Conservation (phyloP, 306 rosid species). For the Sicyos baderoa region DNA sequence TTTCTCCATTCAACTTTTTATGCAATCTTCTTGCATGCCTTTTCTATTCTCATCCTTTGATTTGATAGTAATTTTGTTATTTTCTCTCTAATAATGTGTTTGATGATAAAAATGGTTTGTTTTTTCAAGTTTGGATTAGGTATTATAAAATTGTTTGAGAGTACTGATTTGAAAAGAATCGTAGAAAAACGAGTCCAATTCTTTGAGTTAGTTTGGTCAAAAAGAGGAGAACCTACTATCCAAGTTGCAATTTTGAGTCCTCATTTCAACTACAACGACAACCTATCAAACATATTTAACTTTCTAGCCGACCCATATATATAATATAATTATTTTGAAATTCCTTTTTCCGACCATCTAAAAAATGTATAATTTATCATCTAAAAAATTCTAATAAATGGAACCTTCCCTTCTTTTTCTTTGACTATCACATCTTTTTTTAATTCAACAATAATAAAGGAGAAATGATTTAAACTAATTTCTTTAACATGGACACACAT, state of each 20-base stretch:
- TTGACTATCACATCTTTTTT: too few relatives aligned
- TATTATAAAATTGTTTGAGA: neutral
- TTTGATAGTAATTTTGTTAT: slow-evolving; percentile 3
- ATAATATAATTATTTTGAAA: too few relatives aligned
- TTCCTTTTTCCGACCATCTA: neutral
- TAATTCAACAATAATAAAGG: too few relatives aligned
- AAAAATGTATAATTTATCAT: too few relatives aligned
- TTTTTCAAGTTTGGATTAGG: neutral
- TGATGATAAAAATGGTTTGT: neutral
- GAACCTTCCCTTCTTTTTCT: too few relatives aligned
- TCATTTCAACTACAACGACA: slow-evolving; percentile 1
- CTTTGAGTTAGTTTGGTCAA: neutral
- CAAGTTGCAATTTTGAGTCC: neutral
- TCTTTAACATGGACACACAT: too few relatives aligned
- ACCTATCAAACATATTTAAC: neutral
- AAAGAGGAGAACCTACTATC: neutral
- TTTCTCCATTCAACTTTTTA: neutral
- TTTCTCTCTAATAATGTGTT: neutral
- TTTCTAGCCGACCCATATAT: neutral
- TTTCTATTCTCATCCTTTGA: neutral
- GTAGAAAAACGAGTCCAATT: neutral
- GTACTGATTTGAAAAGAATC: neutral
- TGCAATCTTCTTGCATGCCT: neutral
- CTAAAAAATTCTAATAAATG: neutral
- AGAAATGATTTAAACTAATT: too few relatives aligned